A percentile compares a stretch with the other conserved stretches of the same genome.
Conservation (phyloP, 2,329 filamentous ascomycete genomes). For the Keithomyces neogunnii region DNA sequence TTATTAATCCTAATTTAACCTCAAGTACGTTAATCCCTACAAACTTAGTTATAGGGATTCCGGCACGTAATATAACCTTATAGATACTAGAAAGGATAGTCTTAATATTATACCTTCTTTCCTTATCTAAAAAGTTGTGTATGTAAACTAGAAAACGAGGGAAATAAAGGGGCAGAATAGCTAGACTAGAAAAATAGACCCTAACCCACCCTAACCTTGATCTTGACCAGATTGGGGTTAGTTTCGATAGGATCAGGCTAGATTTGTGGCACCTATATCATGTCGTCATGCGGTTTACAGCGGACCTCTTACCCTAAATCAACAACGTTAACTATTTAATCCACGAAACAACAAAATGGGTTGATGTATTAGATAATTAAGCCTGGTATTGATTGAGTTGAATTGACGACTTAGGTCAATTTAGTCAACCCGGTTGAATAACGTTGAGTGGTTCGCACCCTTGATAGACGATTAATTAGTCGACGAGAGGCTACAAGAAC, state of each 20-base stretch:
- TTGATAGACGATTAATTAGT: background rate
- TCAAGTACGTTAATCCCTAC: too few relatives aligned
- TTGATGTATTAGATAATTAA: conserved; percentile 4
- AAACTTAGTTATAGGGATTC: too few relatives aligned
- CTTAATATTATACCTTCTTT: too few relatives aligned
- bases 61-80: too few relatives aligned
- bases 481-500: background rate
- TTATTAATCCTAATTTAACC: too few relatives aligned
- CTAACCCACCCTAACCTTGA: background rate
- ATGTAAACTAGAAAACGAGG: too few relatives aligned
- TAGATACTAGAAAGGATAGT: too few relatives aligned
- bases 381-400: conserved; percentile 3
- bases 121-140: too few relatives aligned
- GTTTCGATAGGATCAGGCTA: background rate
- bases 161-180: too few relatives aligned
- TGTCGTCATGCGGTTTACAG: background rate
- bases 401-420: conserved; percentile 4
- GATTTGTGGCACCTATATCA: background rate
- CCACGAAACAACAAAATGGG: background rate
- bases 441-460: conserved; percentile 5
- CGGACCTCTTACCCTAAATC: conserved; percentile 4
- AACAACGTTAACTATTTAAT: conserved; percentile 4
- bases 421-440: conserved; percentile 4
- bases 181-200: too few relatives aligned
- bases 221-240: background rate